phyloP scores from a whole-genome alignment of 768 basidiomycete genomes.

The Boletus coccyginus region DNA sequence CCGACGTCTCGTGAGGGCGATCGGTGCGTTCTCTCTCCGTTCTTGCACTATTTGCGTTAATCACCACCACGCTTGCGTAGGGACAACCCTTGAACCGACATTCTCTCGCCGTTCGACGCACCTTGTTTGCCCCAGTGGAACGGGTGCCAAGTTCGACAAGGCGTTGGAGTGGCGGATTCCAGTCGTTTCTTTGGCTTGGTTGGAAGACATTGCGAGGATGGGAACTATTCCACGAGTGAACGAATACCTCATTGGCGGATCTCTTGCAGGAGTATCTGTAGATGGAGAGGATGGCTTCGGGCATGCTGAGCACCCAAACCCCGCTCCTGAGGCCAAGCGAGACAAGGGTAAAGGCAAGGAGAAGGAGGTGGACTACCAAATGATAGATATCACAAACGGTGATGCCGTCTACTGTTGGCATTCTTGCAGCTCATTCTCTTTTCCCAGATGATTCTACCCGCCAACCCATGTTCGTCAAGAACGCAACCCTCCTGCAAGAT shows the following conservation, averaged over 20 bases:
- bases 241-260: constrained; percentile 31
- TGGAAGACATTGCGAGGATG: constrained; percentile 52
- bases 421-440: not conserved
- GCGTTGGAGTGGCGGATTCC: constrained; percentile 78
- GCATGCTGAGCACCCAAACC: not conserved
- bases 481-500: constrained; percentile 23
- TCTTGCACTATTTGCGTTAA: not conserved
- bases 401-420: not conserved
- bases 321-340: constrained; percentile 7
- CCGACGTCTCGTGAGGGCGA: constrained; percentile 28
- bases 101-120: constrained; percentile 75
- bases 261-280: constrained; percentile 41
- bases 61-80: constrained; percentile 32
- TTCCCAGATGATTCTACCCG: constrained; percentile 4
- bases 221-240: constrained; percentile 45
- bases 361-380: constrained; percentile 27
- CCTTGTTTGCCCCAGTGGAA: constrained; percentile 69
- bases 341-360: constrained; percentile 35
- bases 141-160: constrained; percentile 74
- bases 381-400: constrained; percentile 41
- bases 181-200: constrained; percentile 70
- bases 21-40: constrained; percentile 13
- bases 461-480: constrained; percentile 20
- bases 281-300: constrained; percentile 27
- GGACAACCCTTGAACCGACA: constrained; percentile 50